Evolutionary conservation across 192 early-diverging fungal species (phyloP).

Genomic region (Entrophospora sp.): DNA sequence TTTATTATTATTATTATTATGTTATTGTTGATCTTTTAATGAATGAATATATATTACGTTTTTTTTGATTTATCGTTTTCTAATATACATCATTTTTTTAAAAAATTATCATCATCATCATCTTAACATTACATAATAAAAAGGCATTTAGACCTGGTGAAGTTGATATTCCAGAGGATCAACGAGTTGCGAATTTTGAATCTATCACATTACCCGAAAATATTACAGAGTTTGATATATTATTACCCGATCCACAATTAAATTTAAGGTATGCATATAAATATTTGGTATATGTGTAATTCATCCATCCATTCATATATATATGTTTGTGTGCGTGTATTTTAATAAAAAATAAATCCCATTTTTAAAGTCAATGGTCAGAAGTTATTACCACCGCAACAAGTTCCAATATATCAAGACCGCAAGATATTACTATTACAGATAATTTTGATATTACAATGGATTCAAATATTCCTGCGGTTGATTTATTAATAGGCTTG

Average conservation of each 20-base stretch:
- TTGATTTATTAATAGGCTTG: constrained; percentile 18
- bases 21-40: not conserved
- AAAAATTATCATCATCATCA: not conserved
- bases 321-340: too few species aligned
- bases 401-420: constrained; percentile 42
- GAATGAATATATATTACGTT: not conserved
- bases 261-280: constrained; percentile 12
- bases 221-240: constrained; percentile 86
- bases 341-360: too few species aligned
- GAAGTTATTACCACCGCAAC: not conserved
- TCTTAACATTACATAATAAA: not conserved
- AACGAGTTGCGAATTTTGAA: constrained; percentile 58
- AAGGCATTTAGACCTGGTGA: constrained; percentile 72
- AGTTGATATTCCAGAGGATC: constrained; percentile 76
- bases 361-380: constrained; percentile 9
- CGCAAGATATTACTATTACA: constrained; percentile 63
- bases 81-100: not conserved
- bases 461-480: constrained; percentile 12
- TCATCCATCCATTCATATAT: not conserved
- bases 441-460: constrained; percentile 20
- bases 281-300: not conserved
- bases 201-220: constrained; percentile 84
- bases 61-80: too few species aligned
- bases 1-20: too few species aligned
- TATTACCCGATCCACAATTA: constrained; percentile 65